Evolutionary conservation across 1,284 basidiomycete species (phyloP).

Genomic region (Vanrija sp.): DNA sequence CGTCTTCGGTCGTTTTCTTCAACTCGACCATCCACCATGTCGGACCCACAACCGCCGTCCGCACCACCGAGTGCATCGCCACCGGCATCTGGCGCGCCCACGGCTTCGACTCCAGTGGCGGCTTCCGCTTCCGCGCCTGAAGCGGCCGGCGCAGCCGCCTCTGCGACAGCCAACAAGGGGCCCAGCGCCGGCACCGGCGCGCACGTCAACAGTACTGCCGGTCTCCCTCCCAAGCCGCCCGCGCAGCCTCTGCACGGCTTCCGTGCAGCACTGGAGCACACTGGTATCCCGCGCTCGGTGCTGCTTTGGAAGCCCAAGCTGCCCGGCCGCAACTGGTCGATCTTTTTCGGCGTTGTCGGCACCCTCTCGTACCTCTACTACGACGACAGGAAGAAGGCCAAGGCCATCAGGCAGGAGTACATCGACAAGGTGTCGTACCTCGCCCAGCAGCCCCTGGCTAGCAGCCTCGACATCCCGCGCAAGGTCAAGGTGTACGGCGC

Average conservation of each 20-base stretch:
- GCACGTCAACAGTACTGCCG: too few species aligned
- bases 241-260: slow-evolving; percentile 32
- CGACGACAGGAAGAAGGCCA: slow-evolving; percentile 79
- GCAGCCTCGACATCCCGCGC: slow-evolving; percentile 65
- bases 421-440: slow-evolving; percentile 73
- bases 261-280: slow-evolving; percentile 49
- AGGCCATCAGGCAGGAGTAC: slow-evolving; percentile 70
- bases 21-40: too few species aligned
- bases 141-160: too few species aligned
- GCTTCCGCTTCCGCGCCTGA: too few species aligned
- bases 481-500: slow-evolving; percentile 82
- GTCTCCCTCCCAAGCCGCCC: slow-evolving; percentile 1
- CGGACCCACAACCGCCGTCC: too few species aligned
- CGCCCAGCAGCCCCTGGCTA: slow-evolving; percentile 62
- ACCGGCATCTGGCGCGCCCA: too few species aligned
- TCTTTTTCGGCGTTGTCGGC: slow-evolving; percentile 75
- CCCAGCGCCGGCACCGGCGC: too few species aligned
- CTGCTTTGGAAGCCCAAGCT: slow-evolving; percentile 55
- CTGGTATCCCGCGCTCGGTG: slow-evolving; percentile 51
- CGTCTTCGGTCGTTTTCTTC: too few species aligned
- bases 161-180: too few species aligned
- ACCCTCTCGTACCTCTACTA: slow-evolving; percentile 69
- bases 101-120: too few species aligned
- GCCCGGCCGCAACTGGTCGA: slow-evolving; percentile 83
- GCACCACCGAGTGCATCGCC: too few species aligned